A percentile compares a stretch with the other conserved stretches of the same genome.
Evolutionary conservation across 2,329 filamentous ascomycete species (phyloP).

Genomic region (Talaromyces sp.): DNA sequence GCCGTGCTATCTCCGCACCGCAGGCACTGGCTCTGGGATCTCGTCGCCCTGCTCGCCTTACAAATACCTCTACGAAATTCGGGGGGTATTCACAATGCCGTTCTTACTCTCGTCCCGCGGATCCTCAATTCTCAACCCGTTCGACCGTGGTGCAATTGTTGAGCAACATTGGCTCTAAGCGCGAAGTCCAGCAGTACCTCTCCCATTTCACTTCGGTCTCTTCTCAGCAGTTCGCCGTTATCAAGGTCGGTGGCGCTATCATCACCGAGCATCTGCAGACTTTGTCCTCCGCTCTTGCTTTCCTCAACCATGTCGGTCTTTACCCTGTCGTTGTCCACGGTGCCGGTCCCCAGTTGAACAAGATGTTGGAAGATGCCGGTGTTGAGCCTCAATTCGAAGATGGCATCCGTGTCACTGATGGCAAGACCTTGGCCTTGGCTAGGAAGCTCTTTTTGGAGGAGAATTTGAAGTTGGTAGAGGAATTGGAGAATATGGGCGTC

Average conservation of each 20-base stretch:
- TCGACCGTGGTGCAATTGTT: constrained; percentile 84
- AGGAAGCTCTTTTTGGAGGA: constrained; percentile 92
- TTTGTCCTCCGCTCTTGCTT: constrained; percentile 81
- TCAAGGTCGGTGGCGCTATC: constrained; percentile 96
- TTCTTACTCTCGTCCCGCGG: constrained; percentile 46
- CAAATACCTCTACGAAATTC: not conserved
- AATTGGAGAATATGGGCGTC: constrained; percentile 84
- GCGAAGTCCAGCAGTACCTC: constrained; percentile 95
- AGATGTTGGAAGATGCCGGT: constrained; percentile 80
- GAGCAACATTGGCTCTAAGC: constrained; percentile 92
- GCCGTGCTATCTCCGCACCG: constrained; percentile 41
- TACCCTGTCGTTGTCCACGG: constrained; percentile 96
- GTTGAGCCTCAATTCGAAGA: constrained; percentile 96
- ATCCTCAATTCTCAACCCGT: constrained; percentile 61
- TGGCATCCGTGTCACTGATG: constrained; percentile 92
- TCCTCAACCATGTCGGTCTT: constrained; percentile 90
- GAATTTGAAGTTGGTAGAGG: constrained; percentile 87
- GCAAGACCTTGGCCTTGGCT: constrained; percentile 87
- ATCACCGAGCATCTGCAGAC: constrained; percentile 91
- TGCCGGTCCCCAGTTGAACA: constrained; percentile 91
- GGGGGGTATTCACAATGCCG: constrained; percentile 33
- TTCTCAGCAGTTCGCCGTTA: constrained; percentile 94
- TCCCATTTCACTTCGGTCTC: constrained; percentile 96
- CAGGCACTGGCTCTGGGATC: constrained; percentile 29
- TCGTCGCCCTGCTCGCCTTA: constrained; percentile 23